Evolutionary conservation across 257 asterid genomes (phyloP).

Genomic region (Jaltomata sinuosa): DNA sequence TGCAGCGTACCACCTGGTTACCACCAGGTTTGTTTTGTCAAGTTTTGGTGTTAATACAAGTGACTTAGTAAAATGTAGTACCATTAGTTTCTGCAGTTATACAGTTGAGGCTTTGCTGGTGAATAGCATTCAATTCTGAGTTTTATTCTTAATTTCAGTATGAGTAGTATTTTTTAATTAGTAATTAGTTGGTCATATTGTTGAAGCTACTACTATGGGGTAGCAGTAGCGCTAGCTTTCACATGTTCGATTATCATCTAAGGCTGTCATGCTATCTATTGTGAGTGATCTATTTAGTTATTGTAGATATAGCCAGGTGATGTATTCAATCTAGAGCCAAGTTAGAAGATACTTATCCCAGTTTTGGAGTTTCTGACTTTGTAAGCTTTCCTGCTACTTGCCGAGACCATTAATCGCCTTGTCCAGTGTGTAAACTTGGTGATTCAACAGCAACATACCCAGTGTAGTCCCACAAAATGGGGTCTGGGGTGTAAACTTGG

Average conservation of each 20-base stretch:
- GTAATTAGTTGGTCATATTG: background rate
- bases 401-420: background rate
- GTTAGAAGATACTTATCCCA: background rate
- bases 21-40: slow-evolving; percentile 59
- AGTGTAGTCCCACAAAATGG: too few relatives aligned
- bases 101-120: background rate
- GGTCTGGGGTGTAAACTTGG: background rate
- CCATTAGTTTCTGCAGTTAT: background rate
- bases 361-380: background rate
- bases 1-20: slow-evolving; percentile 73
- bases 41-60: background rate
- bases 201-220: background rate
- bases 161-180: background rate
- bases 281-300: background rate
- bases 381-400: background rate
- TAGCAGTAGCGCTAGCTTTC: background rate
- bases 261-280: background rate
- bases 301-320: background rate
- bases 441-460: too few relatives aligned
- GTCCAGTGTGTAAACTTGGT: background rate
- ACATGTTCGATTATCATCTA: background rate
- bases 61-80: background rate
- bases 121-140: background rate
- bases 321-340: background rate
- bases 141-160: background rate